Base-by-base conservation (phyloP, 768 basidiomycete species). In the Polyporus arcularius region DNA sequence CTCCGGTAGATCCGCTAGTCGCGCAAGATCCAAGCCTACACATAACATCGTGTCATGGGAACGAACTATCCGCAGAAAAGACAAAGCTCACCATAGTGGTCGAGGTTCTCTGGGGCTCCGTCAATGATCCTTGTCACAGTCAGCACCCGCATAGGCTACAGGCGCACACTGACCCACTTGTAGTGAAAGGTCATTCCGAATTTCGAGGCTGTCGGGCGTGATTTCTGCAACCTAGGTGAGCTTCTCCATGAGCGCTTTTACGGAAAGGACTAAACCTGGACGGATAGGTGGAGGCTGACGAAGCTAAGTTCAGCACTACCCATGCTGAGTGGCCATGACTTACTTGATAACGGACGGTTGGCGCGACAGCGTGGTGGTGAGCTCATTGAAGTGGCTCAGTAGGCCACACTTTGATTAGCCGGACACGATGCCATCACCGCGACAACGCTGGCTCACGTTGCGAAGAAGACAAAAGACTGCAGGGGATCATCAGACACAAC, bases 381-480 rank as follows among this genome's bases (percentile, higher is more conserved):
- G 79, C 67, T 97, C 94, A 51, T 80, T 77, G 68, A 94, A 96
- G 71, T 96, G 90, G 2, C 89, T 91, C 1, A 57, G 30, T 21
- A 5, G 15, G 26, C 21, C 15, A 14, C 26, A n/a, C n/a, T n/a
- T 28, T 12, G 14, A 54, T 38, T 18, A 15, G 50, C 26, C 10
- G 18, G 38, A 10, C 21, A 14, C 35, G 35, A 35, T 35, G 35
- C 11, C 1, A 35, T 35, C 3, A 9, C 21, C 16, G 14, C 5
- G n/a, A 51, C 10, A n/a, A 26, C 15, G 11, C 55, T 15, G 5
- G 67, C 80, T 64, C 66, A 96, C 83, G 96, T 98, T 7, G 92
- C 88, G 70, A 99, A 98, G 73, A 98, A 90, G 2, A 90, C 89
- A 65, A 91, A 92, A 11, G 87, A 79, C 94, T 96, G 41, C 32